Evolutionary conservation across 164 flowering plant genomes (phyloP), one percentile per base, ranked within the genome.

Genomic region (Stephania japonica): DNA sequence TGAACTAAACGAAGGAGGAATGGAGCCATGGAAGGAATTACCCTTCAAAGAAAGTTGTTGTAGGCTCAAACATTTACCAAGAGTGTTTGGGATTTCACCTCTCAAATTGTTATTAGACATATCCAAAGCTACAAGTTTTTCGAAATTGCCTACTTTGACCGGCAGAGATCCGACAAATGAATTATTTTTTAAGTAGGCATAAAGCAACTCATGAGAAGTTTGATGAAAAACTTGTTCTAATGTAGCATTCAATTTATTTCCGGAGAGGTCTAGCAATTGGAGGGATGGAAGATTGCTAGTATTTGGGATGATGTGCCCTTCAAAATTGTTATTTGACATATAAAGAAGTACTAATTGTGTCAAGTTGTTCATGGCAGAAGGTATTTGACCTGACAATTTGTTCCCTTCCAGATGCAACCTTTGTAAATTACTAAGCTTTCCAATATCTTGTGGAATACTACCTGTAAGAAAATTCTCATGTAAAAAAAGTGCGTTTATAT

Each of bases 231-330:
- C 23, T 43, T 63, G 27, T 21, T 69, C 27, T 10, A 70, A 49
- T 2, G 11, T 27, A 21, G 65, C 73, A 8, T 62, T 53, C 11
- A 75, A 47, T 10, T 75, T 75, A 41, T 75, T 75, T 7, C 9
- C 7, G 16, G 6, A 2, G 13, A 68, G 69, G 3, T 21, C 25
- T 62, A 77, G 41, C 3, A 0, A 8, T 1, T 24, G 59, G 42
- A 79, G 44, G 19, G 13, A 19, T 38, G 23, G 62, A 23, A 44
- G 65, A 6, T 43, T 42, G 7, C 70, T 78, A 2, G 77, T 53
- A 41, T 18, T 71, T 26, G 49, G 14, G 41, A 63, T 59, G 1
- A 74, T 49, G 2, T 77, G 78, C n/a, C n/a, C n/a, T 23, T 41
- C 56, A 5, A 80, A 65, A 0, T 32, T 32, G 38, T 32, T 32